Conservation (phyloP, 768 basidiomycete species). For the Termitomyces sp. region DNA sequence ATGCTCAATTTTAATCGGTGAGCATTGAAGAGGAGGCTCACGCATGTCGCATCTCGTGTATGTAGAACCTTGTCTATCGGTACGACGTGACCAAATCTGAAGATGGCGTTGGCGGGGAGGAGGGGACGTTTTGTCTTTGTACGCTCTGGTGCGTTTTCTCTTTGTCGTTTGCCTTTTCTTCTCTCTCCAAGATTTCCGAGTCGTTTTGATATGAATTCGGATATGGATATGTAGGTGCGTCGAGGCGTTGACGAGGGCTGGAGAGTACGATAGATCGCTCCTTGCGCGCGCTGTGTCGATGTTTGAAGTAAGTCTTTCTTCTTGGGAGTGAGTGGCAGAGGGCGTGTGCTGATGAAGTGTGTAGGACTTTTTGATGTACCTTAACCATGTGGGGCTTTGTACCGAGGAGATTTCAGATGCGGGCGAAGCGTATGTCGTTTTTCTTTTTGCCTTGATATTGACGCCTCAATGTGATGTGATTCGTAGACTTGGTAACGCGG, state of each 20-base stretch:
- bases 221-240: constrained; percentile 54
- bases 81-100: constrained; percentile 84
- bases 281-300: constrained; percentile 70
- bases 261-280: constrained; percentile 65
- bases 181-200: not conserved
- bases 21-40: no score
- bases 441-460: not conserved
- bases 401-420: constrained; percentile 83
- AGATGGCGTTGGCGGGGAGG: constrained; percentile 94
- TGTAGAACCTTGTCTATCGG: constrained; percentile 77
- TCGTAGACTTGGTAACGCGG: constrained; percentile 73
- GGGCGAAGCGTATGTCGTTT: constrained; percentile 68
- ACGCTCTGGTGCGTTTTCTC: constrained; percentile 57
- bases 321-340: not conserved
- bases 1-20: no score
- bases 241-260: constrained; percentile 86
- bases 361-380: constrained; percentile 74
- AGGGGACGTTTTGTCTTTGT: constrained; percentile 91
- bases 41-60: no score
- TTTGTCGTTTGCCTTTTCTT: not conserved
- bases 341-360: not conserved
- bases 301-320: constrained; percentile 65
- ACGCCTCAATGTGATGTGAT: not conserved
- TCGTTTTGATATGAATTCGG: not conserved
- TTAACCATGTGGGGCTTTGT: constrained; percentile 85